Evolutionary conservation across 1,139 yeast species (phyloP).

Genomic region (Debaryomyces udenii): DNA sequence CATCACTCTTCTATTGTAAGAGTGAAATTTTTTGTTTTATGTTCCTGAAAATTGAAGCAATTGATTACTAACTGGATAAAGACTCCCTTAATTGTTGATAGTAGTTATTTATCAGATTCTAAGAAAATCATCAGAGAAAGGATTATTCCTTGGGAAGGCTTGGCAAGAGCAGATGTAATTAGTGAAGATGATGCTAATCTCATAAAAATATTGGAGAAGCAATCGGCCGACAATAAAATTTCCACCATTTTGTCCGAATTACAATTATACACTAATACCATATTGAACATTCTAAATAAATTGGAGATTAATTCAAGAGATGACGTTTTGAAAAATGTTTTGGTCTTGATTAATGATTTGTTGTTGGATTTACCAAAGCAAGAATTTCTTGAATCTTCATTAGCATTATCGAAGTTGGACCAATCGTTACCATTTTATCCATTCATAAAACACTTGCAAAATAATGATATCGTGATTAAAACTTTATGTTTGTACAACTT

Average conservation of each 20-base stretch:
- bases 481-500: conserved; percentile 50
- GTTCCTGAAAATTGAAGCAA: too few species aligned
- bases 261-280: conserved; percentile 57
- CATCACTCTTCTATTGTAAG: too few species aligned
- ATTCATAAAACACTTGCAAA: conserved; percentile 53
- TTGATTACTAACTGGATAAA: conserved; percentile 10
- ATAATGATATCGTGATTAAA: conserved; percentile 49
- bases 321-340: conserved; percentile 75
- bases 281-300: conserved; percentile 59
- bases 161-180: conserved; percentile 73
- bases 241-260: conserved; percentile 47
- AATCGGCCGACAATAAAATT: conserved; percentile 41
- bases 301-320: conserved; percentile 49
- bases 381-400: conserved; percentile 48
- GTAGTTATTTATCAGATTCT: conserved; percentile 72
- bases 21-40: too few species aligned
- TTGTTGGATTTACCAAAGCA: conserved; percentile 44
- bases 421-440: conserved; percentile 59
- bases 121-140: conserved; percentile 76
- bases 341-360: conserved; percentile 70
- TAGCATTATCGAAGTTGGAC: conserved; percentile 49
- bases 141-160: conserved; percentile 92
- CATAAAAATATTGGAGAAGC: conserved; percentile 67
- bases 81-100: conserved; percentile 49
- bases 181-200: conserved; percentile 66